A percentile compares a stretch with the other conserved stretches of the same genome.
phyloP scores from a whole-genome alignment of 768 basidiomycete species.

The Calocera cornea region DNA sequence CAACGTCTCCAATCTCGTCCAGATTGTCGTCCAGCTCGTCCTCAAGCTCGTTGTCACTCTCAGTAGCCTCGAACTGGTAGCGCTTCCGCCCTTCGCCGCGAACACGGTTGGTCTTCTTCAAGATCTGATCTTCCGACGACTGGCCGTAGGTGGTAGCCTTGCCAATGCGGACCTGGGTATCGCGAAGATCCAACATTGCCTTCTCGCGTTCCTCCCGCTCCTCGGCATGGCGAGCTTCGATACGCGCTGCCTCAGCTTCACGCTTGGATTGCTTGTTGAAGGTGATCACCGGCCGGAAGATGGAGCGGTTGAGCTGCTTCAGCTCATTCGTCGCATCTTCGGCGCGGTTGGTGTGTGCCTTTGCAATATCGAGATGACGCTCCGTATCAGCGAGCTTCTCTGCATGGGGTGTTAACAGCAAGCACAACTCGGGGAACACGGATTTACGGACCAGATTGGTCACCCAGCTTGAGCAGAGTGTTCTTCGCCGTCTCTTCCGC shows the following conservation, averaged over 20 bases:
- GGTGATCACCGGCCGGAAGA: conserved; percentile 82
- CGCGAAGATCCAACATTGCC: conserved; percentile 71
- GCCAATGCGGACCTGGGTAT: conserved; percentile 75
- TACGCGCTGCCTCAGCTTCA: conserved; percentile 68
- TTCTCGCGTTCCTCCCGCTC: conserved; percentile 75
- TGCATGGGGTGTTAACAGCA: conserved; percentile 21
- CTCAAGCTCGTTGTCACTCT: conserved; percentile 86
- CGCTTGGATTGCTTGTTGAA: conserved; percentile 92
- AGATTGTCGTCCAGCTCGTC: conserved; percentile 88
- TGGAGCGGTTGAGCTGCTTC: conserved; percentile 84
- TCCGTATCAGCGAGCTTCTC: conserved; percentile 88
- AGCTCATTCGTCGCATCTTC: conserved; percentile 88
- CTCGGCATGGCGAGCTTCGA: conserved; percentile 74
- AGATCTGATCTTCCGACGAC: conserved; percentile 21
- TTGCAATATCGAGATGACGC: conserved; percentile 84
- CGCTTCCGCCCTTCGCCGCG: conserved; percentile 38
- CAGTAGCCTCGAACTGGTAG: conserved; percentile 84
- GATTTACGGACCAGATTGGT: conserved; percentile 68
- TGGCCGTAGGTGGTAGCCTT: conserved; percentile 52
- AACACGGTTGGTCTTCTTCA: conserved; percentile 23
- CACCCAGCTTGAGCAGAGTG: conserved; percentile 69
- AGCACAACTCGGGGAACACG: neutral
- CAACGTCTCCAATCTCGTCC: conserved; percentile 66
- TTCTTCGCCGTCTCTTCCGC: conserved; percentile 89
- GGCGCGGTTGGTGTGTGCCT: conserved; percentile 74